Percentiles rank a stretch among this genome's conserved stretches.
phyloP scores from a whole-genome alignment of 768 basidiomycete genomes.

The Amanita exitialis region DNA sequence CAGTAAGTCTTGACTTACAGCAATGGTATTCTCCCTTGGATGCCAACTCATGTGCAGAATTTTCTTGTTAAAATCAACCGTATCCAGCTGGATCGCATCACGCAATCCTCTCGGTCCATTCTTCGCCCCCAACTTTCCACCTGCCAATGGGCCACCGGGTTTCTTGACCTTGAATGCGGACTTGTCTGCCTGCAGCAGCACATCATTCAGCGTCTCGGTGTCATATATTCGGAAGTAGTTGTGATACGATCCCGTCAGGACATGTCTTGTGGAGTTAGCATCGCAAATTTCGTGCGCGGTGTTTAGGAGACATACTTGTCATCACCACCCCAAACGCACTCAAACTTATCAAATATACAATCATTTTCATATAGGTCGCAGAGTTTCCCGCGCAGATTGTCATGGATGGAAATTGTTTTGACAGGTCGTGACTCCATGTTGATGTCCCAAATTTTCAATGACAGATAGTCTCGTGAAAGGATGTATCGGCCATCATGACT shows the following conservation, averaged over 20 bases:
- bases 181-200: constrained; percentile 96
- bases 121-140: constrained; percentile 58
- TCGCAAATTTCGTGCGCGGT: constrained; percentile 4
- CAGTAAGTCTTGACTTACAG: constrained; percentile 42
- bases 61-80: constrained; percentile 94
- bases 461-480: constrained; percentile 92
- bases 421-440: constrained; percentile 97
- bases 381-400: constrained; percentile 92
- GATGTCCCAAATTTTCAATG: constrained; percentile 98
- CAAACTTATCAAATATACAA: constrained; percentile 99
- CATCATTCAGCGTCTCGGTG: constrained; percentile 75
- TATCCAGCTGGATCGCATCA: constrained; percentile 81
- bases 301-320: constrained; percentile 62
- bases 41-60: constrained; percentile 96
- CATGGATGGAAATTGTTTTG: constrained; percentile 98
- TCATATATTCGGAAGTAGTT: constrained; percentile 99
- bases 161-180: constrained; percentile 99
- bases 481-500: constrained; percentile 96
- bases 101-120: constrained; percentile 71
- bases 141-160: constrained; percentile 79
- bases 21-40: constrained; percentile 96
- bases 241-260: constrained; percentile 98
- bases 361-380: constrained; percentile 99
- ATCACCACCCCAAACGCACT: constrained; percentile 96
- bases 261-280: constrained; percentile 39